Percentiles rank a stretch among this genome's conserved stretches.
phyloP scores from a whole-genome alignment of 1,139 yeast species.

The Zygoascus sp. region DNA sequence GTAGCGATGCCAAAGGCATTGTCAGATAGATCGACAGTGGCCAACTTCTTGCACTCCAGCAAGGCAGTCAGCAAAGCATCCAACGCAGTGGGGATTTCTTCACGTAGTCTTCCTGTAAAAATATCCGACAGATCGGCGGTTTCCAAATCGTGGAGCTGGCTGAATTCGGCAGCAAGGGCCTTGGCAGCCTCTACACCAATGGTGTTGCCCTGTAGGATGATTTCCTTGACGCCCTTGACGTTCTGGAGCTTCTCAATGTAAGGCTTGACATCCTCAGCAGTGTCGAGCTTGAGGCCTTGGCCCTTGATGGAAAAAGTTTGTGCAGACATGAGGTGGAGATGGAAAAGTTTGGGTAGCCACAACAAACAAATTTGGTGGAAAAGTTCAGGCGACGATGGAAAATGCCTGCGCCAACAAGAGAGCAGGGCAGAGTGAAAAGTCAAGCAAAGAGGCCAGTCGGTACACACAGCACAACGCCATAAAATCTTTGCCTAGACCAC shows the following conservation, averaged over 20 bases:
- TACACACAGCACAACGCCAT: neutral
- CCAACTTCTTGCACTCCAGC: constrained; percentile 60
- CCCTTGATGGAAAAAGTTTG: constrained; percentile 58
- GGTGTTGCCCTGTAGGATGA: constrained; percentile 90
- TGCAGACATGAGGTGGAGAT: neutral
- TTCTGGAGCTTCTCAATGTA: constrained; percentile 51
- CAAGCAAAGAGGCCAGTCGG: neutral
- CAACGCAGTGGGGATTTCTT: constrained; percentile 87
- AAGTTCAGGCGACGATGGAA: neutral
- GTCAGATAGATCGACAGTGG: constrained; percentile 79
- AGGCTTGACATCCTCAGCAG: constrained; percentile 67
- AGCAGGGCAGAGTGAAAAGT: neutral
- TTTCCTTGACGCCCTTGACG: constrained; percentile 44
- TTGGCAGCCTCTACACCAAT: constrained; percentile 86
- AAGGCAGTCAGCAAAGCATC: constrained; percentile 68
- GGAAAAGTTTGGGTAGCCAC: neutral
- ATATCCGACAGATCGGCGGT: constrained; percentile 85
- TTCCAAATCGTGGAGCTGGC: constrained; percentile 39
- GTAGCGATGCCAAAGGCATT: constrained; percentile 97
- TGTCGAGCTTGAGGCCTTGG: constrained; percentile 69
- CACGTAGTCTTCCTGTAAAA: constrained; percentile 89
- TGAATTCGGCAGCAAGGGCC: constrained; percentile 59
- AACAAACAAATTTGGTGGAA: neutral
- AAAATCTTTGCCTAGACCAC: too few species aligned
- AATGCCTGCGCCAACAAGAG: too few species aligned